phyloP scores from a whole-genome alignment of 2,329 filamentous ascomycete species.

The Parasarocladium wereldwijsianum region DNA sequence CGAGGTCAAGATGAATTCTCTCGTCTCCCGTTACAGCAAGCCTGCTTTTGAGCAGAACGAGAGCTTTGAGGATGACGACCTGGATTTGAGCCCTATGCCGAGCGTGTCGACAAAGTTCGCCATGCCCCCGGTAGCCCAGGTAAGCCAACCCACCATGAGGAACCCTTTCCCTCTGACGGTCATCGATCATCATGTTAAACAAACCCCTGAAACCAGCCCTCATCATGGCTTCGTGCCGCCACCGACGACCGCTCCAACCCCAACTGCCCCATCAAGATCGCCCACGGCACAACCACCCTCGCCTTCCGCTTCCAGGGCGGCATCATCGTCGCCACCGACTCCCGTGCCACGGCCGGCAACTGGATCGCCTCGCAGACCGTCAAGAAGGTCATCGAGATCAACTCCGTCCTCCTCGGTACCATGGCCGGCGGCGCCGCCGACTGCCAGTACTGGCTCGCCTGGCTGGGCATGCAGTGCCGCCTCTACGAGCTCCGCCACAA shows the following conservation, averaged over 20 bases:
- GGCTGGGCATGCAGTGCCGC: constrained; percentile 96
- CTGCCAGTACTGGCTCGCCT: constrained; percentile 99
- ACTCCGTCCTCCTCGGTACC: constrained; percentile 82
- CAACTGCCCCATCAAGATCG: constrained; percentile 96
- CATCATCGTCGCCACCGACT: constrained; percentile 97
- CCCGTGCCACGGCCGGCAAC: constrained; percentile 89
- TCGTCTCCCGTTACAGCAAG: constrained; percentile 84
- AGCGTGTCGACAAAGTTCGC: constrained; percentile 85
- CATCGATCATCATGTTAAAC: too few relatives aligned
- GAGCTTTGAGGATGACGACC: constrained; percentile 59
- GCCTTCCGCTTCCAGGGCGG: constrained; percentile 97
- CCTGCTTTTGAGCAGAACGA: constrained; percentile 60
- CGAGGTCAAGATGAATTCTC: constrained; percentile 69
- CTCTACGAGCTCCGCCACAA: constrained; percentile 99
- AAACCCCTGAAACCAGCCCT: too few relatives aligned
- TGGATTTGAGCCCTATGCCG: constrained; percentile 57
- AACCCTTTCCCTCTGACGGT: too few relatives aligned
- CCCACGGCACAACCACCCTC: constrained; percentile 94
- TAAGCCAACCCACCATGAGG: constrained; percentile 26
- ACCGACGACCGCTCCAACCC: constrained; percentile 97
- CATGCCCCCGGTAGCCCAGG: constrained; percentile 82
- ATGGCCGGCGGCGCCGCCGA: constrained; percentile 98
- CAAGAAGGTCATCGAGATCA: constrained; percentile 99
- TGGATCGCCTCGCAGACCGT: constrained; percentile 99
- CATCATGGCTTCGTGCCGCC: constrained; percentile 88